Evolutionary conservation across 1,284 basidiomycete species (phyloP).

Genomic region (Ganoderma meredithae): DNA sequence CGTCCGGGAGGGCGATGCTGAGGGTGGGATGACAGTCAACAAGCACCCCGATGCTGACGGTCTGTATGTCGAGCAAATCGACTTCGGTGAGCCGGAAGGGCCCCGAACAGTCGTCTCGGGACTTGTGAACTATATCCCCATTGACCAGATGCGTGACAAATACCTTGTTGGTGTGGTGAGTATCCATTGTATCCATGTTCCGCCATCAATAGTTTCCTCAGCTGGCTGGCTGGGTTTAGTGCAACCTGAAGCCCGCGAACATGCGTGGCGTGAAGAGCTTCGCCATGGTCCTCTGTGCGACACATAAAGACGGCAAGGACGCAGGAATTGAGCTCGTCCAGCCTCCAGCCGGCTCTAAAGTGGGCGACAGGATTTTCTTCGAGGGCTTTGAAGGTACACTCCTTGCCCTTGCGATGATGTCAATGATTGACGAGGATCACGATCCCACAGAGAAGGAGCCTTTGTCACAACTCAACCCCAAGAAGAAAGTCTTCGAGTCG

Average conservation of each 20-base stretch:
- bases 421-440: background rate
- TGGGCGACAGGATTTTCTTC: conserved; percentile 93
- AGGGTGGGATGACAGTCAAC: conserved; percentile 62
- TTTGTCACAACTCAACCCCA: conserved; percentile 88
- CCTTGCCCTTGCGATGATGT: background rate
- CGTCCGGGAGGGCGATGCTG: background rate
- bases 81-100: conserved; percentile 92
- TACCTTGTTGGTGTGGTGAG: conserved; percentile 87
- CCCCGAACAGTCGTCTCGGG: conserved; percentile 95
- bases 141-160: conserved; percentile 90
- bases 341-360: conserved; percentile 86
- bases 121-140: conserved; percentile 93
- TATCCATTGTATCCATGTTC: conserved; percentile 41
- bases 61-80: conserved; percentile 95
- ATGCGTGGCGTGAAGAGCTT: conserved; percentile 98
- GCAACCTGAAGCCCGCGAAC: conserved; percentile 93
- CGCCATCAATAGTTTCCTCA: conserved; percentile 11
- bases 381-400: conserved; percentile 86
- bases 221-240: conserved; percentile 51
- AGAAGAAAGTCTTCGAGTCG: conserved; percentile 97
- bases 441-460: conserved; percentile 65
- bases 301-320: conserved; percentile 88
- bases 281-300: conserved; percentile 95
- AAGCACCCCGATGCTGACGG: conserved; percentile 96
- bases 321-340: conserved; percentile 91